Evolutionary conservation across 2,329 filamentous ascomycete species (phyloP), one percentile per base, ranked within the genome.

Genomic region (Clarireedia paspali): DNA sequence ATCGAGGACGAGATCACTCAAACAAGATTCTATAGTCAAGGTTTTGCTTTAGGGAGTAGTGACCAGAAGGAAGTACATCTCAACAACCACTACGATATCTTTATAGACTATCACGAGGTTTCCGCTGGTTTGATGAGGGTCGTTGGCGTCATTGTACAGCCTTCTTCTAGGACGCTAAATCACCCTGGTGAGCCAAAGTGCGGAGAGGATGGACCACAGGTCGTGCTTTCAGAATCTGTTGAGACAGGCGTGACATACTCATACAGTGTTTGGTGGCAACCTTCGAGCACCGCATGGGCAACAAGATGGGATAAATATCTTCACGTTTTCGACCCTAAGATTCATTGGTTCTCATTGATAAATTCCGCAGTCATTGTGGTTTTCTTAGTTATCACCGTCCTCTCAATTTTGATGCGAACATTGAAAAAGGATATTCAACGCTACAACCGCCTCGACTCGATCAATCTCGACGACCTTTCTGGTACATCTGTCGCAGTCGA

Each of bases 241-340:
- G 78, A 81, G 14, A 90, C 80, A 20, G 74, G 79, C 20, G 89
- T 96, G 23, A 82, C 84, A 2, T 99, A 89, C 75, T 96, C 91
- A 5, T 99, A 99, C 75, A 90, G 88, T 62, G 89, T 97, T 14
- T 88, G 86, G 72, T 99, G 94, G 94, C 81, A 80, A 56, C 82
- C 84, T 63, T 96, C 91, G 0, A 69, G 79, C 0, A 97, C 91
- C 1, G 89, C 88, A 1, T 99, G 95, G 86, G 94, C 94, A 27
- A 99, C 94, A 12, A 83, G 94, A 62, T 99, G 94, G 94, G 94
- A 99, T 77, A 97, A 96, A 73, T 97, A 97, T 70, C 80, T 99
- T 38, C 92, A 97, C 68, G 92, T 99, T 30, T 95, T 91, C 68
- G 91, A 97, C 71, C 91, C 94, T 52, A 95, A 94, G 77, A 97